phyloP scores from a whole-genome alignment of 768 basidiomycete genomes.

The Hydnum rufescens region DNA sequence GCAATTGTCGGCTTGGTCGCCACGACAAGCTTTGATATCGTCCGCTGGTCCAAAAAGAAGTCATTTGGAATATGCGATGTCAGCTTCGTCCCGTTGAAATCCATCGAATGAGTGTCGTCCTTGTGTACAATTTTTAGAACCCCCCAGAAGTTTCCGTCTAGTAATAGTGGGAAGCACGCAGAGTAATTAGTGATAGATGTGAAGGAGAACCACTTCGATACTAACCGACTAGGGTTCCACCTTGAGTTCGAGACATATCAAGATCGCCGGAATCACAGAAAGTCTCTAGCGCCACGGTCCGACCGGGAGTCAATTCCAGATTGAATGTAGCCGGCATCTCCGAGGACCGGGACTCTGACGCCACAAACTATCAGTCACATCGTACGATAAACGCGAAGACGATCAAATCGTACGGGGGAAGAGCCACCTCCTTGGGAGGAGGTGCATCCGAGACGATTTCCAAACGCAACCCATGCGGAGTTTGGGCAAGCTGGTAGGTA shows the following conservation, averaged over 20 bases:
- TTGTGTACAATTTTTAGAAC: conserved; percentile 71
- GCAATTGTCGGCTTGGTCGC: conserved; percentile 57
- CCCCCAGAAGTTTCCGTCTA: conserved; percentile 78
- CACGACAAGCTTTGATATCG: conserved; percentile 55
- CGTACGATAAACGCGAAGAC: conserved; percentile 9
- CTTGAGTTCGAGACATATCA: conserved; percentile 84
- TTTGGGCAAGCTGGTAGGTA: conserved; percentile 79
- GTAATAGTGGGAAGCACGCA: no score
- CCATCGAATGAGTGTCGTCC: conserved; percentile 50
- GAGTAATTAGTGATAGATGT: no score
- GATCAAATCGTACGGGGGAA: conserved; percentile 28
- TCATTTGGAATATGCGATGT: conserved; percentile 33
- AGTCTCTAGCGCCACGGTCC: conserved; percentile 62
- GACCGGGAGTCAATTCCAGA: conserved; percentile 60
- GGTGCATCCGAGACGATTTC: conserved; percentile 75
- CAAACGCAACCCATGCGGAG: conserved; percentile 61
- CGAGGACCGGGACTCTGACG: no score
- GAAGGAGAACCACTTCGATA: no score
- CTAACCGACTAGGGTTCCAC: conserved; percentile 66
- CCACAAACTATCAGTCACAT: no score
- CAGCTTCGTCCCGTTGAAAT: conserved; percentile 64
- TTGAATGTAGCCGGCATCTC: conserved; percentile 80
- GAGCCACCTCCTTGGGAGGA: conserved; percentile 32
- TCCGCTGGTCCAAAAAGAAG: conserved; percentile 47
- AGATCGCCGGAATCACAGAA: conserved; percentile 63